These are phyloP conservation scores for Rhynchosporium graminicola DNA, from an alignment of 2,329 filamentous ascomycete species.

Conservation along the genomic window DNA sequence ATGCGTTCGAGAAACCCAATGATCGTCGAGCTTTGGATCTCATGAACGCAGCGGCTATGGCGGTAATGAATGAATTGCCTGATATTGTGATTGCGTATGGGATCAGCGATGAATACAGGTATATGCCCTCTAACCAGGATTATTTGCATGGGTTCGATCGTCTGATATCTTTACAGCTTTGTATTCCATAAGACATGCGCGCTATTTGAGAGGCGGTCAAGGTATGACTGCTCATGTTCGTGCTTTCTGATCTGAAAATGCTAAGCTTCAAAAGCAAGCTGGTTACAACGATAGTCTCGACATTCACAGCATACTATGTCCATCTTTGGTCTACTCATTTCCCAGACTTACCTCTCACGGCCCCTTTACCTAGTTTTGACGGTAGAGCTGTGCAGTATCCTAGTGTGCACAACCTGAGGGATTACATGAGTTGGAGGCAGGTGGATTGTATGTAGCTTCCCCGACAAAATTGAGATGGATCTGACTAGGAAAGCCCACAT, in stretches of 20 bases:
- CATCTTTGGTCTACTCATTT: conserved; percentile 79
- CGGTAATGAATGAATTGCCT: conserved; percentile 78
- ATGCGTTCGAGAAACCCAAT: conserved; percentile 89
- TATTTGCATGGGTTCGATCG: conserved; percentile 10
- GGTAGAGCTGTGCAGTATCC: conserved; percentile 91
- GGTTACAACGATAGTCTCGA: conserved; percentile 86
- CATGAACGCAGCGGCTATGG: conserved; percentile 91
- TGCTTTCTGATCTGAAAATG: conserved; percentile 8
- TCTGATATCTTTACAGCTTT: conserved; percentile 58
- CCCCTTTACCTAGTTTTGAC: conserved; percentile 87
- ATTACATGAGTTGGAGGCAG: conserved; percentile 97
- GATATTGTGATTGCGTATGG: conserved; percentile 90
- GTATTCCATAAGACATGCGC: conserved; percentile 81
- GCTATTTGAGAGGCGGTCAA: conserved; percentile 82
- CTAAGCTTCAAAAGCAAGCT: conserved; percentile 67
- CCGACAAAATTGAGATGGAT: not conserved
- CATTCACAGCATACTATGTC: conserved; percentile 90
- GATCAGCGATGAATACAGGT: conserved; percentile 92
- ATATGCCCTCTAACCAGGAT: conserved; percentile 20
- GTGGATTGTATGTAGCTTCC: conserved; percentile 74
- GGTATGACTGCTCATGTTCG: conserved; percentile 49
- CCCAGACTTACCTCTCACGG: conserved; percentile 65
- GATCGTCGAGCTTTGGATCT: conserved; percentile 83
- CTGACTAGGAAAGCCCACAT: conserved; percentile 69
- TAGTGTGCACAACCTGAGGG: conserved; percentile 75